phyloP scores from a whole-genome alignment of 2,329 filamentous ascomycete species.

The Ceratocystis alfenasii region DNA sequence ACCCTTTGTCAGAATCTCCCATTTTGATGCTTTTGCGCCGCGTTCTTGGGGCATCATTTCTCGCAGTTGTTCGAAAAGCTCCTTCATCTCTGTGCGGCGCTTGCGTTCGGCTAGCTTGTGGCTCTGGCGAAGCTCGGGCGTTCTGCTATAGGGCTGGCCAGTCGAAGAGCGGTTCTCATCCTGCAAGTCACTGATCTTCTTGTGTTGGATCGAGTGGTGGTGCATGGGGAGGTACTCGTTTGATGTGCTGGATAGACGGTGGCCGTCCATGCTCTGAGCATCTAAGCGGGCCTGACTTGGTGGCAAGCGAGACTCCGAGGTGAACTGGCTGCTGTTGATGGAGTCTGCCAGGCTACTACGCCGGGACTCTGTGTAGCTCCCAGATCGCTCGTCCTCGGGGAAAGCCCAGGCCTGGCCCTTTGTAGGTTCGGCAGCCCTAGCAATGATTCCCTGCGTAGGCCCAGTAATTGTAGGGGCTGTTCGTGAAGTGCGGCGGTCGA shows the following conservation, averaged over 20 bases:
- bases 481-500: conserved; percentile 41
- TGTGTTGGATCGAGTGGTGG: conserved; percentile 66
- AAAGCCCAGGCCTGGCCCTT: conserved; percentile 79
- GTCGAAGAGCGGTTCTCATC: conserved; percentile 41
- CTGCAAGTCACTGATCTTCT: conserved; percentile 55
- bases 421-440: conserved; percentile 60
- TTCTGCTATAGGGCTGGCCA: conserved; percentile 67
- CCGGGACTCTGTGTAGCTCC: conserved; percentile 43
- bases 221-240: conserved; percentile 50
- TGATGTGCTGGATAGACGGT: conserved; percentile 37
- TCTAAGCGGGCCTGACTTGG: conserved; percentile 61
- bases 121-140: conserved; percentile 68
- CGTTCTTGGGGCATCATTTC: conserved; percentile 69
- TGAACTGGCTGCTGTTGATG: conserved; percentile 67
- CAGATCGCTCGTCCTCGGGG: conserved; percentile 52
- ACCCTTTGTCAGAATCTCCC: conserved; percentile 83
- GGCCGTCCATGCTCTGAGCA: conserved; percentile 37
- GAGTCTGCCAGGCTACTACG: conserved; percentile 68
- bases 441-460: conserved; percentile 52
- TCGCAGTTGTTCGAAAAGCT: conserved; percentile 68
- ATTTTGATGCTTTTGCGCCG: conserved; percentile 76
- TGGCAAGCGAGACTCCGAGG: conserved; percentile 59
- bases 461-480: conserved; percentile 68
- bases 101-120: conserved; percentile 80
- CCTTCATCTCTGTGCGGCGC: conserved; percentile 77